Evolutionary conservation across 192 early-diverging fungal genomes (phyloP), one percentile per base, ranked within the genome.

Genomic region (Dispira parvispora): DNA sequence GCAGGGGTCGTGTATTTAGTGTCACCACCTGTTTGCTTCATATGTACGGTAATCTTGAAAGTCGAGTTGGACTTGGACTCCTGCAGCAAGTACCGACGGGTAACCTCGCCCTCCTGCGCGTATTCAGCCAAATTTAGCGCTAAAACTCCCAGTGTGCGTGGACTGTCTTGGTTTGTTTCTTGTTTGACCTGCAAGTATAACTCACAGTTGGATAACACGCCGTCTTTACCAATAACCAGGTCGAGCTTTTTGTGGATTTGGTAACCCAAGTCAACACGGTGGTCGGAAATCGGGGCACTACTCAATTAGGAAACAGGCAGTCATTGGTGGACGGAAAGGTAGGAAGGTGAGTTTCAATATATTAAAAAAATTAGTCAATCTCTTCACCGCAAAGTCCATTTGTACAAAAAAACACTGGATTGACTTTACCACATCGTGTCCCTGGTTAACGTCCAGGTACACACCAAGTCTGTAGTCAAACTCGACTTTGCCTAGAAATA

Each of bases 91-190:
- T 82, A 84, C 18, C 80, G 73, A 47, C 77, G 61, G 26, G 80
- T 76, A 46, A 75, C 76, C 57, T 52, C 32, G 13, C 76, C 71
- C 46, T 73, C 68, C 46, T 72, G 73, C 16, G 83, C 88, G 66
- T 84, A 88, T 65, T 91, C 87, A 11, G 89, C 79, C n/a, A 94
- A 74, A 71, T 90, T 89, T 54, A 94, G 67, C 8, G 73, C 64
- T 38, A 94, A 75, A 43, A 68, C 69, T 45, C 91, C 91, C 46
- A 88, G 72, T 16, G 67, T 80, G 55, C 80, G 75, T 12, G 43
- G 81, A 65, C 26, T 72, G 74, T 65, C 76, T 73, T 42, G 80
- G 81, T 38, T 78, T 80, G 60, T 44, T 76, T 81, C 81, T 73
- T 88, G 88, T 47, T 81, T 84, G 57, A 93, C 75, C 27, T 73